A percentile compares a stretch with the other conserved stretches of the same genome.
phyloP scores from a whole-genome alignment of 108 stramenopile species.

The Cylindrotheca closterium region DNA sequence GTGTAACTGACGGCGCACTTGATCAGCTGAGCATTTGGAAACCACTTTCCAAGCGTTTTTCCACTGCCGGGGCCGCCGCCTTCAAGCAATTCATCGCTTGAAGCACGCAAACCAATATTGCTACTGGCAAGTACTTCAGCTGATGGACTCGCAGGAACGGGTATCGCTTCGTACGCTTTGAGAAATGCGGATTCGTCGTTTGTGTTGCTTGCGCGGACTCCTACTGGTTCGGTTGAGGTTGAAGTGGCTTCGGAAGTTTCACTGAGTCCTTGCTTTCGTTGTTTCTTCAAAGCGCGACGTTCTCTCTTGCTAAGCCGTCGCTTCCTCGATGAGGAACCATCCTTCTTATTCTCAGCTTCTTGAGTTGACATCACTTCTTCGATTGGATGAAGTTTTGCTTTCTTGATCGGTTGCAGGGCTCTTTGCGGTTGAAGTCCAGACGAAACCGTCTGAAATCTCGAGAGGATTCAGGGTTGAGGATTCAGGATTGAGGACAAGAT shows the following conservation, averaged over 20 bases:
- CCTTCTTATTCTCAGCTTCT: too few relatives aligned
- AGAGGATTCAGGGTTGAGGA: too few relatives aligned
- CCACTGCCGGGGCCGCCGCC: not conserved
- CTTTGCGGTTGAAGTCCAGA: too few relatives aligned
- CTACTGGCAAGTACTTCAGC: not conserved
- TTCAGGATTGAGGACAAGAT: too few relatives aligned
- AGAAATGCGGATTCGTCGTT: not conserved
- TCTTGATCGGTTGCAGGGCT: too few relatives aligned
- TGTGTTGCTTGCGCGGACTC: not conserved
- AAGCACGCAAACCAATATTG: not conserved
- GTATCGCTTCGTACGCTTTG: conserved; percentile 4
- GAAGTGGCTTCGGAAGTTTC: not conserved
- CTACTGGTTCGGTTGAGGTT: not conserved
- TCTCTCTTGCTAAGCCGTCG: not conserved
- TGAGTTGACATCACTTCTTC: too few relatives aligned
- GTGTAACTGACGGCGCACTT: conserved; percentile 64
- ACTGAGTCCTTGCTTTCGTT: not conserved
- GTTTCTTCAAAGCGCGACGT: not conserved
- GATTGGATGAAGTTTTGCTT: too few relatives aligned
- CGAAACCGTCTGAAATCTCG: too few relatives aligned
- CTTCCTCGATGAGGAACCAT: not conserved
- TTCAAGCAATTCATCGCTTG: not conserved
- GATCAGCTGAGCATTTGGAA: conserved; percentile 74
- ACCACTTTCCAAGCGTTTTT: conserved; percentile 76
- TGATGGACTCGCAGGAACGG: conserved; percentile 3